These are phyloP conservation scores for Stagonosporopsis rhizophila DNA, from an alignment of 2,329 filamentous ascomycete species.

Conservation along the genomic window DNA sequence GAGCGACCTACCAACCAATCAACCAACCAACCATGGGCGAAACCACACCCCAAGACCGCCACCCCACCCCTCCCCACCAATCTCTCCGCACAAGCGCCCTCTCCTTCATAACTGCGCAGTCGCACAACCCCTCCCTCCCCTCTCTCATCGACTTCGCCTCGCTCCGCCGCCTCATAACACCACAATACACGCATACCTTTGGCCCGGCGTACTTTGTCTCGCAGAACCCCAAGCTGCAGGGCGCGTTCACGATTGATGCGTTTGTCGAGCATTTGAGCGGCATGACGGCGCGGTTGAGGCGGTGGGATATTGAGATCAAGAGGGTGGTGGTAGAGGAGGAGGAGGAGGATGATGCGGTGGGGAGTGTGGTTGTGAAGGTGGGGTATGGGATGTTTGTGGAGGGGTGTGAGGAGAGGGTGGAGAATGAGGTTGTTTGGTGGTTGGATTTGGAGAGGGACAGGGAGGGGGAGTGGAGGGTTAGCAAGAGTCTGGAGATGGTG, in stretches of 20 bases:
- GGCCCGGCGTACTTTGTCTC: not conserved
- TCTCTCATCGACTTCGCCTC: not conserved
- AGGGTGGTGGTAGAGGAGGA: slow-evolving; percentile 38
- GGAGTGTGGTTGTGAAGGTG: slow-evolving; percentile 29
- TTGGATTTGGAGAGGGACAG: slow-evolving; percentile 31
- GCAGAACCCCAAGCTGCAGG: slow-evolving; percentile 1
- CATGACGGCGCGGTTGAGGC: slow-evolving; percentile 9
- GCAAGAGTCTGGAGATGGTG: slow-evolving; percentile 41
- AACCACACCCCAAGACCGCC: not conserved
- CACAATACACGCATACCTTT: not conserved
- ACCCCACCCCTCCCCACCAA: not conserved
- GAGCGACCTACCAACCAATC: too few relatives aligned
- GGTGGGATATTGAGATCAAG: slow-evolving; percentile 30
- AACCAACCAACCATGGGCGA: not conserved
- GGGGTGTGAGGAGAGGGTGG: slow-evolving; percentile 18
- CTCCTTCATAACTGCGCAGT: not conserved
- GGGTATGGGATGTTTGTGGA: slow-evolving; percentile 37
- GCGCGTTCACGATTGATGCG: not conserved
- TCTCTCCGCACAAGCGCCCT: not conserved
- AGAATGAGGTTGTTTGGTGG: slow-evolving; percentile 46
- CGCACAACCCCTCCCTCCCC: not conserved
- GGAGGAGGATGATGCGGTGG: too few relatives aligned
- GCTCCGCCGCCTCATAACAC: not conserved
- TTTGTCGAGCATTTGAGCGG: not conserved
- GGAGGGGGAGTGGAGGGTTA: slow-evolving; percentile 26